Conservation (phyloP, 495 filamentous ascomycete genomes). For the Aspergillus biplanus region DNA sequence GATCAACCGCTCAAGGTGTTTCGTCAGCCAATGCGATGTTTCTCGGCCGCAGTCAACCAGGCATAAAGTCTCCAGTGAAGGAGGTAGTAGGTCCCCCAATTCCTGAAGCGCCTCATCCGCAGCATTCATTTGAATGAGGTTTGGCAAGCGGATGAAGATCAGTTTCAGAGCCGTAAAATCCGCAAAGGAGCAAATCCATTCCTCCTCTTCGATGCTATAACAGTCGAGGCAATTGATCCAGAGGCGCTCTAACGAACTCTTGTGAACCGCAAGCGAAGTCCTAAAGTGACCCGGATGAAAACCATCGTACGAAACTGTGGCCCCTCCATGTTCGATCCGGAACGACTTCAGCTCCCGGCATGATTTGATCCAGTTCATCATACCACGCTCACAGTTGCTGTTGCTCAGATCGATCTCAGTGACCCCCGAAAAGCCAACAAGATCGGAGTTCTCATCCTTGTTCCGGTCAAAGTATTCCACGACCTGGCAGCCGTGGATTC, state of each 20-base stretch:
- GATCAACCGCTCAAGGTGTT: conserved; percentile 1
- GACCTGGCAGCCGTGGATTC: not conserved
- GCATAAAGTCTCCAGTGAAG: not conserved
- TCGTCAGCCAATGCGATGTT: not conserved
- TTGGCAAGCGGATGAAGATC: not conserved
- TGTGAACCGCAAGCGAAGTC: not conserved
- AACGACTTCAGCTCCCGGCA: conserved; percentile 13
- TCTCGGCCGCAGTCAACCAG: not conserved
- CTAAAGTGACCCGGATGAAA: not conserved
- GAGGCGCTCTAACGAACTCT: not conserved
- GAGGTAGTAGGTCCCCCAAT: not conserved
- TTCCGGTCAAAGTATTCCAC: not conserved
- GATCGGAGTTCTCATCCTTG: not conserved
- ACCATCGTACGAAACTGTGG: not conserved
- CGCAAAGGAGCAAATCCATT: conserved; percentile 2
- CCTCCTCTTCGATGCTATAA: not conserved
- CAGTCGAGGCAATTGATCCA: not conserved
- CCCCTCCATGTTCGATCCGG: not conserved
- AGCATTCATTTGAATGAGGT: not conserved
- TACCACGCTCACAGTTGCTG: not conserved
- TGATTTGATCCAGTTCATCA: not conserved
- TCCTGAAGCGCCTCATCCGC: not conserved
- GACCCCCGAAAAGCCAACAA: not conserved
- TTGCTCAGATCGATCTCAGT: conserved; percentile 1
- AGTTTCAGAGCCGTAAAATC: conserved; percentile 7